phyloP scores from a whole-genome alignment of 768 basidiomycete species.

The Amanita thiersii region DNA sequence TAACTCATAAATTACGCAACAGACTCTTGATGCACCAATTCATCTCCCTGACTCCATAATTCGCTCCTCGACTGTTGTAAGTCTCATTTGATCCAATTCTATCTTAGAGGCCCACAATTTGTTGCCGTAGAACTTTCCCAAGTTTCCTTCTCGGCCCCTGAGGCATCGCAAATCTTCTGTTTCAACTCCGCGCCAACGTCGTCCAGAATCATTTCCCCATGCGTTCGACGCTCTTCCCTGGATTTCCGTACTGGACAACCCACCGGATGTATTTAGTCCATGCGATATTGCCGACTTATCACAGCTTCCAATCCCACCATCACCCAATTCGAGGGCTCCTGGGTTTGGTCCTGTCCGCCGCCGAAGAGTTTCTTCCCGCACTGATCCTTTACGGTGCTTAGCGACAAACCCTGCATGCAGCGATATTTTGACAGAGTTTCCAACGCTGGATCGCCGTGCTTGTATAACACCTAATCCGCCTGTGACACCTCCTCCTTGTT shows the following conservation, averaged over 20 bases:
- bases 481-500: conserved; percentile 27
- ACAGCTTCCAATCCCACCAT: conserved; percentile 30
- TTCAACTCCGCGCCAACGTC: not conserved
- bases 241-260: conserved; percentile 49
- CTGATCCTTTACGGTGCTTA: conserved; percentile 18
- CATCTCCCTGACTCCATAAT: not conserved
- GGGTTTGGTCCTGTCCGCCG: conserved; percentile 51
- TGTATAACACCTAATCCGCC: conserved; percentile 1
- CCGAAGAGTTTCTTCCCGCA: conserved; percentile 44
- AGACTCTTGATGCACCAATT: not conserved
- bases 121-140: not conserved
- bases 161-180: not conserved
- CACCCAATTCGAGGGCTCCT: conserved; percentile 15
- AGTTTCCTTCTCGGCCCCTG: not conserved
- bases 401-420: conserved; percentile 8
- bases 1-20: not conserved
- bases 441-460: not conserved
- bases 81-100: not conserved
- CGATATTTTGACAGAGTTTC: not conserved
- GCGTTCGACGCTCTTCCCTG: conserved; percentile 60
- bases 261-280: conserved; percentile 30
- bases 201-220: conserved; percentile 22
- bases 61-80: not conserved
- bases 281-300: conserved; percentile 64
- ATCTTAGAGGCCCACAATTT: not conserved